A percentile compares a stretch with the other conserved stretches of the same genome.
These are phyloP conservation scores for Musa itinerans DNA, from an alignment of 176 grass and related monocot genomes.

Conservation along the genomic window DNA sequence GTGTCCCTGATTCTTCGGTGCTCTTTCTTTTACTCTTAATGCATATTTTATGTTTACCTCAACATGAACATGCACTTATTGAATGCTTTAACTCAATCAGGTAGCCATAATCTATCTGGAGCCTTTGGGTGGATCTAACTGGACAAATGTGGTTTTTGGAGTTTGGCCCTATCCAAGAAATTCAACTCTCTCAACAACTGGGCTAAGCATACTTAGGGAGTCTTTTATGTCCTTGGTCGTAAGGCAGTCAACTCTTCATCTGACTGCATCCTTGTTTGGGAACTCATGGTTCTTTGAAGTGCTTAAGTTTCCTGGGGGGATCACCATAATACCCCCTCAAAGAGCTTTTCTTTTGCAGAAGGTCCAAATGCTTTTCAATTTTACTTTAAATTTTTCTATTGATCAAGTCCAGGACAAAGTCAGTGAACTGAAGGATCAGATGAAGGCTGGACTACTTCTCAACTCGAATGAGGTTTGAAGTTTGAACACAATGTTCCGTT, in stretches of 20 bases:
- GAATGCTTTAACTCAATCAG: conserved; percentile 24
- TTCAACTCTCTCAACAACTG: conserved; percentile 50
- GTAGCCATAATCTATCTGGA: conserved; percentile 53
- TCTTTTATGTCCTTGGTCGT: conserved; percentile 68
- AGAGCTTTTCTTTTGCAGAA: conserved; percentile 65
- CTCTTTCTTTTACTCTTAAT: not conserved
- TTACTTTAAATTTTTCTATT: conserved; percentile 75
- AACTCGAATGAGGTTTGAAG: conserved; percentile 66
- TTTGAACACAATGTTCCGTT: conserved; percentile 15
- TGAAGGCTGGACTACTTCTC: conserved; percentile 58
- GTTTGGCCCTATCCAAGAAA: conserved; percentile 67
- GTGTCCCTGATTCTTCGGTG: conserved; percentile 70
- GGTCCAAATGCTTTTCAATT: conserved; percentile 69
- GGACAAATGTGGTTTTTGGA: conserved; percentile 66
- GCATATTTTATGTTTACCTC: not conserved
- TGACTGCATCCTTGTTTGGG: conserved; percentile 64
- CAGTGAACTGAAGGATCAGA: conserved; percentile 72
- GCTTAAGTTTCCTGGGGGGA: conserved; percentile 68
- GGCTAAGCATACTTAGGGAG: conserved; percentile 64
- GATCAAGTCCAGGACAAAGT: conserved; percentile 51
- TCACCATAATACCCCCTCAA: conserved; percentile 76
- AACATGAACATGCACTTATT: conserved; percentile 9
- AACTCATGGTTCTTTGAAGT: conserved; percentile 63
- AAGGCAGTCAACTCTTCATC: conserved; percentile 57
- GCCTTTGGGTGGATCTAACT: conserved; percentile 42